Conservation (phyloP, 192 early-diverging fungal genomes). For the Haplosporangium gracile region DNA sequence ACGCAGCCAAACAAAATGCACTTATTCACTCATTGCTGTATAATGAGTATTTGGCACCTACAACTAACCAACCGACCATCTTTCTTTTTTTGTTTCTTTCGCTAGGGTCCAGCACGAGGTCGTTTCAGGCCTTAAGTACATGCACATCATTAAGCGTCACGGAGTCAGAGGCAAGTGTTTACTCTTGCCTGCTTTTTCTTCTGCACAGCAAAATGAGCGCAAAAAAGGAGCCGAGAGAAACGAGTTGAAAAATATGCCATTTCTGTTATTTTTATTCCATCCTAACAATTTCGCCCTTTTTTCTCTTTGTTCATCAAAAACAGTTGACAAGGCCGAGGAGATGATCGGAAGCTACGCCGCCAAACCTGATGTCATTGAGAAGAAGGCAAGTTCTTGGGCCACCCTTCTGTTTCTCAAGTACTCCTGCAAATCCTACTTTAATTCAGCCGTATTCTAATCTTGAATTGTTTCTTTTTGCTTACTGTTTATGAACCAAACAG, state of each 20-base stretch:
- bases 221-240: background rate
- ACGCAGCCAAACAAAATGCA: background rate
- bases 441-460: background rate
- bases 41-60: background rate
- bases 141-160: slow-evolving; percentile 92
- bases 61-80: background rate
- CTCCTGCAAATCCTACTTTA: background rate
- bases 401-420: background rate
- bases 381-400: slow-evolving; percentile 67
- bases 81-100: background rate
- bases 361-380: slow-evolving; percentile 78
- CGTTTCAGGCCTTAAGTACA: slow-evolving; percentile 94
- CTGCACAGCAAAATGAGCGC: background rate
- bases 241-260: background rate
- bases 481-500: slow-evolving; percentile 22
- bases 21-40: background rate
- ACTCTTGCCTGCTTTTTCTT: background rate
- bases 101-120: slow-evolving; percentile 90
- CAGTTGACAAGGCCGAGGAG: slow-evolving; percentile 93
- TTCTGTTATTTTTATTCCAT: background rate
- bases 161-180: slow-evolving; percentile 58
- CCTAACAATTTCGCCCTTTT: background rate
- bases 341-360: slow-evolving; percentile 99
- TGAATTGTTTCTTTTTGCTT: background rate
- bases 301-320: background rate